phyloP scores from a whole-genome alignment of 768 basidiomycete genomes.

The Cubamyces lactineus region DNA sequence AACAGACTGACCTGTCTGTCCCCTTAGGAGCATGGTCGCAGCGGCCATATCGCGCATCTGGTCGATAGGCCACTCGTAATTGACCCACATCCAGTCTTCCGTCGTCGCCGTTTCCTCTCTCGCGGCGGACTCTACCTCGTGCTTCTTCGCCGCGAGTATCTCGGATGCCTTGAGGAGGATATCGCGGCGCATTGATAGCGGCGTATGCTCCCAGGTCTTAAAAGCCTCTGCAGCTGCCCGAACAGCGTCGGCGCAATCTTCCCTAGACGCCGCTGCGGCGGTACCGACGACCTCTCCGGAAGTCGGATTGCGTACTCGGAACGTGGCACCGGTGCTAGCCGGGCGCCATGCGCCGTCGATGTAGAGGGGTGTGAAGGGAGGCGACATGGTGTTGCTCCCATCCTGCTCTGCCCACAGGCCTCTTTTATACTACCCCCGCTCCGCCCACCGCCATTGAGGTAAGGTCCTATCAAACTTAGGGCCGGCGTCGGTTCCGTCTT shows the following conservation, averaged over 20 bases:
- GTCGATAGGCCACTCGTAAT: constrained; percentile 30
- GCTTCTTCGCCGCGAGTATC: constrained; percentile 43
- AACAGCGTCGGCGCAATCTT: constrained; percentile 41
- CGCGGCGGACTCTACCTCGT: constrained; percentile 37
- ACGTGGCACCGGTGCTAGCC: constrained; percentile 44
- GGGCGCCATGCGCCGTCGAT: constrained; percentile 45
- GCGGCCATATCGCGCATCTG: constrained; percentile 39
- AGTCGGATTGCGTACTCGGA: constrained; percentile 50
- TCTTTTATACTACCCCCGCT: not conserved
- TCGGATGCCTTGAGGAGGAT: constrained; percentile 54
- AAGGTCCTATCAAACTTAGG: not conserved
- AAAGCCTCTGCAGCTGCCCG: constrained; percentile 50
- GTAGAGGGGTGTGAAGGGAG: constrained; percentile 38
- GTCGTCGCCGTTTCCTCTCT: constrained; percentile 45
- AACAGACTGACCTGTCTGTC: constrained; percentile 46
- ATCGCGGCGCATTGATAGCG: constrained; percentile 41
- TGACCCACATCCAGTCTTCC: constrained; percentile 28
- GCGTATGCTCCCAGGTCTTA: constrained; percentile 49
- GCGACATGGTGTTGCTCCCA: not conserved
- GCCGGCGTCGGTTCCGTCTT: too few relatives aligned
- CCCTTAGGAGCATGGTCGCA: constrained; percentile 35
- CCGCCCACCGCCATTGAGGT: not conserved
- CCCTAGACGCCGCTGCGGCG: constrained; percentile 46
- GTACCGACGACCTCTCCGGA: constrained; percentile 47
- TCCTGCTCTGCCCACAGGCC: too few relatives aligned